Conservation (phyloP, 2,329 filamentous ascomycete genomes). For the Beauveria sp. region DNA sequence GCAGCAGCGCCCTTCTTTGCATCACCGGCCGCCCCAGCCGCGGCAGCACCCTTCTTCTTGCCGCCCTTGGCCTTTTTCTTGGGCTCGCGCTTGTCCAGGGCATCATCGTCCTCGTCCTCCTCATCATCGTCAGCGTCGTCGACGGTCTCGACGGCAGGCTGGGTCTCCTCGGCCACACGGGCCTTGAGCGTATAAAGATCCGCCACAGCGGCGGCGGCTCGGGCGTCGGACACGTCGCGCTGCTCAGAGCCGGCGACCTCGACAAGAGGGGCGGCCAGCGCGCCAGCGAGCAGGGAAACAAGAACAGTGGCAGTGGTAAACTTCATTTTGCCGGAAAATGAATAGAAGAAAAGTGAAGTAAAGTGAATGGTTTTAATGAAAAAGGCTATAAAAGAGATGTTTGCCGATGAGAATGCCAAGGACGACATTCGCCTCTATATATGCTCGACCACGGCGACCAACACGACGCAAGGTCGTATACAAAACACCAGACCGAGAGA, state of each 20-base stretch:
- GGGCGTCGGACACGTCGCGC: not conserved
- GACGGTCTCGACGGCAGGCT: not conserved
- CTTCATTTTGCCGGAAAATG: conserved; percentile 11
- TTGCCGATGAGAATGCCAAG: not conserved
- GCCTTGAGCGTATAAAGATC: not conserved
- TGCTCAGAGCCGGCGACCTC: not conserved
- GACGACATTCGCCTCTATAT: not conserved
- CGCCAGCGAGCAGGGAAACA: not conserved
- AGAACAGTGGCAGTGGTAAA: conserved; percentile 4
- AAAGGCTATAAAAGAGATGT: not conserved
- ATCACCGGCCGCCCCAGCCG: too few relatives aligned
- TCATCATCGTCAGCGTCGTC: conserved; percentile 1
- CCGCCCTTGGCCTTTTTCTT: not conserved
- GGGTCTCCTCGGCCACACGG: not conserved
- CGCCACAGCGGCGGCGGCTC: not conserved
- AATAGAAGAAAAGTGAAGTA: not conserved
- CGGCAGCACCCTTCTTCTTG: not conserved
- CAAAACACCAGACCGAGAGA: not conserved
- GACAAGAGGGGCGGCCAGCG: conserved; percentile 3
- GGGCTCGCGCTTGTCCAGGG: not conserved
- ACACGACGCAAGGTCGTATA: not conserved
- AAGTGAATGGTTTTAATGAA: too few relatives aligned
- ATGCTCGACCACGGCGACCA: not conserved
- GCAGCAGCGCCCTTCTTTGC: not conserved
- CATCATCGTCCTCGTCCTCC: not conserved